Conservation (phyloP, 1,284 basidiomycete genomes). For the Waitea zeae region DNA sequence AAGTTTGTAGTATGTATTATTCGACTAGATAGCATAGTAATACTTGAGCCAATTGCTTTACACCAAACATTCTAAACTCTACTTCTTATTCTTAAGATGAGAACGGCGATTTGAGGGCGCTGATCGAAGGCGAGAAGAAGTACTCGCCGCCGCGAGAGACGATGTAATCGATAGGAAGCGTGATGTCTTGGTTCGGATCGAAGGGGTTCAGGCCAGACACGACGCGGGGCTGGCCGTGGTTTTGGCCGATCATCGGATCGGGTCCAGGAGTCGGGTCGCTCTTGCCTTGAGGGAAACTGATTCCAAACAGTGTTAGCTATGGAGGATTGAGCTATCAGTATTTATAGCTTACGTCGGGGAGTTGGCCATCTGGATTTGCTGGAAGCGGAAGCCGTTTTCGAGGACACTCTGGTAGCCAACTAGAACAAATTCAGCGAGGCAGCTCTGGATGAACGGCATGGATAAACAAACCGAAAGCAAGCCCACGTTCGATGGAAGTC, state of each 20-base stretch:
- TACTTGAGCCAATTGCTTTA: too few relatives aligned
- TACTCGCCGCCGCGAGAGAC: constrained; percentile 27
- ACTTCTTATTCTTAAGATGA: too few relatives aligned
- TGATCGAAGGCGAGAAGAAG: constrained; percentile 24
- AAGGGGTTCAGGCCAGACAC: constrained; percentile 23
- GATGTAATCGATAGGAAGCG: too few relatives aligned
- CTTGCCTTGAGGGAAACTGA: constrained; percentile 11
- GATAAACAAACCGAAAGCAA: constrained; percentile 21
- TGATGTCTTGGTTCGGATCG: too few relatives aligned
- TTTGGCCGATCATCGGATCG: constrained; percentile 27
- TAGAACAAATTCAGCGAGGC: background rate
- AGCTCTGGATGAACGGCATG: too few relatives aligned
- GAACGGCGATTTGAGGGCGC: too few relatives aligned
- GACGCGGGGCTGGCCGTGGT: constrained; percentile 11
- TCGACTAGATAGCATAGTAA: too few relatives aligned
- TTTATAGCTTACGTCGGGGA: background rate
- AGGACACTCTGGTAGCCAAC: constrained; percentile 28
- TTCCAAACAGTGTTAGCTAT: too few relatives aligned
- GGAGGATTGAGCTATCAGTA: too few relatives aligned
- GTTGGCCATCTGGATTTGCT: constrained; percentile 15
- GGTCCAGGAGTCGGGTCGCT: constrained; percentile 10
- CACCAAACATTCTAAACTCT: too few relatives aligned
- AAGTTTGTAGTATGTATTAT: too few relatives aligned
- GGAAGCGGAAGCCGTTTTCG: constrained; percentile 26
- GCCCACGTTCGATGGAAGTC: constrained; percentile 24